Percentiles rank a stretch among this genome's conserved stretches.
Conservation (phyloP, 2,329 filamentous ascomycete species). For the Talaromyces amestolkiae region DNA sequence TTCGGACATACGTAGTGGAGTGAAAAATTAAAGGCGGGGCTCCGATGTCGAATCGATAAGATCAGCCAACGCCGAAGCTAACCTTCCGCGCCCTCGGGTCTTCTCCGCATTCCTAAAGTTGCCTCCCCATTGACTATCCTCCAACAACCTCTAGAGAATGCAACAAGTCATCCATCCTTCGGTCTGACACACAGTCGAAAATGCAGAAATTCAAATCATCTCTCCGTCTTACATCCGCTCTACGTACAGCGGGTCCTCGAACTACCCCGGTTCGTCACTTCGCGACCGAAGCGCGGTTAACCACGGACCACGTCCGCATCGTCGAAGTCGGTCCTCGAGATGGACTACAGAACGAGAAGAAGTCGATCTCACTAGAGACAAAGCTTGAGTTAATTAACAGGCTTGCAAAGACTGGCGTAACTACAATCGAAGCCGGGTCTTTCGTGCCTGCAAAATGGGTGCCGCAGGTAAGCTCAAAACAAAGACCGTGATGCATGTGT, state of each 20-base stretch:
- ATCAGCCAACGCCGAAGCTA: constrained; percentile 8
- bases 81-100: not conserved
- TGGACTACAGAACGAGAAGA: constrained; percentile 55
- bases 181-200: not conserved
- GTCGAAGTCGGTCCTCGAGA: constrained; percentile 55
- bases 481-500: not conserved
- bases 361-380: constrained; percentile 46
- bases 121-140: not conserved
- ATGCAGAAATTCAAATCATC: constrained; percentile 31
- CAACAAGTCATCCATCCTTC: not conserved
- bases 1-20: not conserved
- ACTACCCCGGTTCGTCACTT: constrained; percentile 27
- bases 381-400: constrained; percentile 51
- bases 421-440: constrained; percentile 53
- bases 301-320: constrained; percentile 51
- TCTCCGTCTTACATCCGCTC: constrained; percentile 25
- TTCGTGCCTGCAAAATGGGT: constrained; percentile 56
- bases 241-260: not conserved
- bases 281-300: constrained; percentile 42
- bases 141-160: not conserved
- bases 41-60: not conserved
- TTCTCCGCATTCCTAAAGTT: constrained; percentile 8
- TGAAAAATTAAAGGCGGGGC: constrained; percentile 10
- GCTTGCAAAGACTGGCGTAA: constrained; percentile 49
- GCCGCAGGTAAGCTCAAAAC: constrained; percentile 45